Evolutionary conservation across 2,329 filamentous ascomycete species (phyloP).

Genomic region (Penicillium sp.): DNA sequence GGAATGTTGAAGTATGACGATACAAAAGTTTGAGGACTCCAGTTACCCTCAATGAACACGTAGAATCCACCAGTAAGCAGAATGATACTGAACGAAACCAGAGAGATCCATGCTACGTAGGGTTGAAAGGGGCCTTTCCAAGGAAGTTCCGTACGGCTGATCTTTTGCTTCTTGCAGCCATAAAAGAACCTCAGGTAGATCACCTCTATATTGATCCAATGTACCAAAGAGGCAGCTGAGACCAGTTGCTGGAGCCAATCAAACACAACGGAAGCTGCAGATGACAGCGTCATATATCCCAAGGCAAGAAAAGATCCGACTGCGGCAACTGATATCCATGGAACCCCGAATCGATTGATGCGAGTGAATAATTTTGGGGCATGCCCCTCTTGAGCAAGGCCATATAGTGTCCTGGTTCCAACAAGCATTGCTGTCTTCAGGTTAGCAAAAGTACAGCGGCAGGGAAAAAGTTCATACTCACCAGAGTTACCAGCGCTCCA

Average conservation of each 20-base stretch:
- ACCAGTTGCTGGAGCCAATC: conserved; percentile 66
- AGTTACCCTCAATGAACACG: conserved; percentile 16
- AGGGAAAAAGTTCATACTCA: neutral
- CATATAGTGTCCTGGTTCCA: conserved; percentile 36
- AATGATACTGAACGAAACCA: conserved; percentile 55
- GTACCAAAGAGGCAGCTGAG: conserved; percentile 38
- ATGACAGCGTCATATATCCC: conserved; percentile 62
- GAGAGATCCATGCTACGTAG: conserved; percentile 57
- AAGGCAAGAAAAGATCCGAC: conserved; percentile 56
- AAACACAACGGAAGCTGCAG: conserved; percentile 57
- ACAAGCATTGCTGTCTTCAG: conserved; percentile 26
- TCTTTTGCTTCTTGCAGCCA: conserved; percentile 38
- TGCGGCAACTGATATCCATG: conserved; percentile 54
- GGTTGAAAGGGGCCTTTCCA: conserved; percentile 54
- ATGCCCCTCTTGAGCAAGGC: conserved; percentile 37
- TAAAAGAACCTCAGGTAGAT: conserved; percentile 56
- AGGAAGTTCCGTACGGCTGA: conserved; percentile 41
- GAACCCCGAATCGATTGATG: conserved; percentile 51
- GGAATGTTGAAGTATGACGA: conserved; percentile 62
- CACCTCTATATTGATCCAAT: conserved; percentile 60
- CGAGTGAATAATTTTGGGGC: conserved; percentile 31
- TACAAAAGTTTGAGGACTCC: conserved; percentile 58
- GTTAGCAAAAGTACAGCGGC: neutral
- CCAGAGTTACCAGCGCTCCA: conserved; percentile 43
- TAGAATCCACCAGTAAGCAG: conserved; percentile 68